These are phyloP conservation scores for Daldinia sp. DNA, from an alignment of 2,329 filamentous ascomycete species.

Conservation along the genomic window DNA sequence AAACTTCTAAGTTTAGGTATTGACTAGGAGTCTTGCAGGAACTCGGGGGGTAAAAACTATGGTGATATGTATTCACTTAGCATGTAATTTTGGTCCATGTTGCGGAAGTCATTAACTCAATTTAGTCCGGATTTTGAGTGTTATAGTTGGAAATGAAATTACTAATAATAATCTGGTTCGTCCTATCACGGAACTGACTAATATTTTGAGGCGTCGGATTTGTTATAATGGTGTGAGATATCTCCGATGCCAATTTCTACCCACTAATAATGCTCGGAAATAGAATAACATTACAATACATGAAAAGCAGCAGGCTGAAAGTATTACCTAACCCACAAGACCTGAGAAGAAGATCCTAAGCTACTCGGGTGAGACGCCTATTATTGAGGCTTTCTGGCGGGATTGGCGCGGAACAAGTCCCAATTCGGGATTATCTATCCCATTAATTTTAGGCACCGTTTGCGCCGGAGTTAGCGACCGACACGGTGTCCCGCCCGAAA, in stretches of 20 bases:
- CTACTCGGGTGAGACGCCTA: neutral
- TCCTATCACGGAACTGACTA: neutral
- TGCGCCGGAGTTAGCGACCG: neutral
- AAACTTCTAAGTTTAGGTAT: neutral
- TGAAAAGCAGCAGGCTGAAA: neutral
- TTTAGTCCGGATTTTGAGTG: neutral
- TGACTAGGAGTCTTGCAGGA: neutral
- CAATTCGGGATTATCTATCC: neutral
- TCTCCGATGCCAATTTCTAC: neutral
- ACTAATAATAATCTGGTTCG: neutral
- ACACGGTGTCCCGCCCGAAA: neutral
- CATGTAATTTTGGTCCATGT: neutral
- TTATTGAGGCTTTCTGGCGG: neutral
- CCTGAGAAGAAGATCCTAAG: neutral
- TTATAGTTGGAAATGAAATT: neutral
- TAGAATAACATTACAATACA: neutral
- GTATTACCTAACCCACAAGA: neutral
- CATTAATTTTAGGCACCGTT: neutral
- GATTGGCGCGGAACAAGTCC: neutral
- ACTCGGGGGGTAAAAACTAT: neutral
- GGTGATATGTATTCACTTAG: neutral
- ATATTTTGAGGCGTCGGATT: slow-evolving; percentile 1
- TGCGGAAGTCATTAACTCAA: neutral
- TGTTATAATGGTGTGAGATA: neutral
- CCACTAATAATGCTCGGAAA: slow-evolving; percentile 3